These are phyloP conservation scores for Cenococcum geophilum DNA, from an alignment of 495 filamentous ascomycete genomes.

Conservation along the genomic window DNA sequence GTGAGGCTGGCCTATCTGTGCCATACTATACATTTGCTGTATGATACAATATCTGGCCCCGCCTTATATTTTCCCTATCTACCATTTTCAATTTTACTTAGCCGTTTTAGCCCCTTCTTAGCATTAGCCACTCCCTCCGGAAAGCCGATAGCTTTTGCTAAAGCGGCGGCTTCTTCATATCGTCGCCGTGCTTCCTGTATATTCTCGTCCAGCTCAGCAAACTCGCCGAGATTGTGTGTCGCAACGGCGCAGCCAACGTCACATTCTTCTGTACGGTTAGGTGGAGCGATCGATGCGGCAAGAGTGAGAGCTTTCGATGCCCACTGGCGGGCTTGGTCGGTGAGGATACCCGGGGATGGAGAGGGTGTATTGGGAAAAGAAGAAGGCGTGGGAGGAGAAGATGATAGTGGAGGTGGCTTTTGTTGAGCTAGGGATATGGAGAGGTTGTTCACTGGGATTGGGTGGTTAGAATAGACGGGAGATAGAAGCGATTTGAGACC, in stretches of 20 bases:
- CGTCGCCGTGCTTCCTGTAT: constrained; percentile 54
- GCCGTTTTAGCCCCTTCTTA: constrained; percentile 50
- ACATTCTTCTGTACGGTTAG: constrained; percentile 69
- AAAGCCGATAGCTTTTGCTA: constrained; percentile 59
- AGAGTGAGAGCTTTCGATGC: constrained; percentile 65
- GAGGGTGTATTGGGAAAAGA: constrained; percentile 19
- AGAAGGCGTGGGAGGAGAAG: constrained; percentile 8
- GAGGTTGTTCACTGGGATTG: constrained; percentile 61
- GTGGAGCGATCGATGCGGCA: constrained; percentile 49
- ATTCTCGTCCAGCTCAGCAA: constrained; percentile 66
- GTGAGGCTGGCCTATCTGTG: too few relatives aligned
- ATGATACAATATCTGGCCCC: too few relatives aligned
- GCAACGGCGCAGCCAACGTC: constrained; percentile 78
- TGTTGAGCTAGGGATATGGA: constrained; percentile 61
- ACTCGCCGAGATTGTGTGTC: constrained; percentile 78
- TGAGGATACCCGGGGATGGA: constrained; percentile 45
- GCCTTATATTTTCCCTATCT: too few relatives aligned
- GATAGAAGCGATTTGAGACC: background rate
- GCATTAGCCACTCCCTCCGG: constrained; percentile 57
- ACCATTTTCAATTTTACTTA: background rate
- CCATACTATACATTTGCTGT: too few relatives aligned
- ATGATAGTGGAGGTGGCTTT: constrained; percentile 40
- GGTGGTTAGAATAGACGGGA: background rate
- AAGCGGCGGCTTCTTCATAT: constrained; percentile 57
- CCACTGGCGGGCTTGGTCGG: constrained; percentile 64